Base-by-base conservation (phyloP, 805 yeast species). In the Saccharomycopsis amapae region DNA sequence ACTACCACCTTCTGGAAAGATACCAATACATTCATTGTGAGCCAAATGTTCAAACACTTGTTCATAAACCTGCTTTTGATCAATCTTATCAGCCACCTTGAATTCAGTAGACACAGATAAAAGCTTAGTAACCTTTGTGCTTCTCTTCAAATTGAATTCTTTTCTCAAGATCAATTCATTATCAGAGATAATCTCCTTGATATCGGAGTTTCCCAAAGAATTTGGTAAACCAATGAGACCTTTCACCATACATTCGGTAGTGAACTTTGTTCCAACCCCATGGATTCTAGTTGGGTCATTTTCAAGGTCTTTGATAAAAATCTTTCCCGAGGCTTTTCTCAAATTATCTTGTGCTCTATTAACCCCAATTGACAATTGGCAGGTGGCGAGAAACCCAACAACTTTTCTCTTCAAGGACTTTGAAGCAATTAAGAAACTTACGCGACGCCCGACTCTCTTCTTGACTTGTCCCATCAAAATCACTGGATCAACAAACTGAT, bases 1-100 rank as follows among this genome's bases (percentile, higher is more conserved):
- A 6, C 96, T 85, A 0, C 98, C 98, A 49, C 98, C 98, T 66
- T 90, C 98, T 3, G 97, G 96, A 65, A 87, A 90, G 39, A 90
- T 85, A 3, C 96, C 96, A 6, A 90, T 69, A 54, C 95, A 85
- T 40, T 85, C 81, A 34, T 85, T 85, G 20, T 77, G 68, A 35
- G 86, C 77, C 51, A 90, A 71, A 58, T 86, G 94, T 42, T 79
- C 74, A 59, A 89, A 90, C 3, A 93, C 97, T 54, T 73, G 73
- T 48, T 83, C 76, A 64, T 85, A 90, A 39, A 88, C 94, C 40
- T 69, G 68, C 13, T 86, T 75, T 62, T 89, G 96, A 60, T 93
- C 89, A 47, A 90, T 79, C 55, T 82, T 83, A 49, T 76, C 78
- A 1, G 97, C 96, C 32, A 75, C 69, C 58, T 84, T 85, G 67